Base-by-base conservation (phyloP, 495 filamentous ascomycete genomes). In the Apiosordaria backusii region DNA sequence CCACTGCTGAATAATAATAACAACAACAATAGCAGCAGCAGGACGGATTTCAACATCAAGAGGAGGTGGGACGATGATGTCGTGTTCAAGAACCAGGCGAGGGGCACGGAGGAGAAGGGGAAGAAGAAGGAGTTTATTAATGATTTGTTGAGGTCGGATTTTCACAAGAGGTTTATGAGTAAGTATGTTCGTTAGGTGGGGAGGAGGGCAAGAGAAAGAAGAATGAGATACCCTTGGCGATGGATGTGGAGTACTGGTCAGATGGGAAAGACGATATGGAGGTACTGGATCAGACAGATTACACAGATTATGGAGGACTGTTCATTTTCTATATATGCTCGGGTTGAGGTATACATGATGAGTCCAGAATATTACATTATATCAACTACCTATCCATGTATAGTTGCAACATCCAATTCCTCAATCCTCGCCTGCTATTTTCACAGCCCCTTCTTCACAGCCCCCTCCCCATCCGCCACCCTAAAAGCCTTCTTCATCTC, bases 51-150 rank as follows among this genome's bases (percentile, higher is more conserved):
- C 72, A 87, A 86, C 52, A 82, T 91, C 63, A 92, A 91, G 80
- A 80, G 91, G 71, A 86, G 93, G 73, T 99, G 95, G 95, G 95
- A 99, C 70, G 95, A 99, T 67, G 95, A 99, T 80, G 95, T 99
- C n/a, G 92, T 99, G 19, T 99, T 99, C 80, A 97, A 96, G 82
- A 99, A 99, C 77, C 95, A 98, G 78, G 95, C 93, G 35, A 86
- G 96, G 57, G 95, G 95, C 3, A 97, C 92, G 10, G 95, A 97
- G 72, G 92, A 96, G 63, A 92, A 90, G 79, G 83, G 84, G 58
- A 92, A 93, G 80, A 89, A 86, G 78, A 96, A 93, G 79, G 92
- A 97, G 79, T 99, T 98, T 82, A 92, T 99, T 74, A 99, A 99
- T 73, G 95, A 99, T 80, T 81, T 98, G 74, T 80, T 99, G 65